Base-by-base conservation (phyloP, 192 early-diverging fungal genomes). In the Backusella psychrophila region DNA sequence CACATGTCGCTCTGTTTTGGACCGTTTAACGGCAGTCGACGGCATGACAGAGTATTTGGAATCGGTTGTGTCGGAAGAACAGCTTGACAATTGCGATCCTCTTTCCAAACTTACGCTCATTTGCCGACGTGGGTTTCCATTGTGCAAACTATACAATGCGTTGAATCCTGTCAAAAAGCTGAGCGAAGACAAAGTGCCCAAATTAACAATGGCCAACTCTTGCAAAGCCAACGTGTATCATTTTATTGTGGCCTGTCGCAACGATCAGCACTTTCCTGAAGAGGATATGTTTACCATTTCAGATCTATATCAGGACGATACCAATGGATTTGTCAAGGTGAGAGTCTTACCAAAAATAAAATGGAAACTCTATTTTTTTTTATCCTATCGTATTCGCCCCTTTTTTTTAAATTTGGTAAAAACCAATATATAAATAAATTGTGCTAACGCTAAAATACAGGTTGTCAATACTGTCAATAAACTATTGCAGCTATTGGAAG, bases 251-350 rank as follows among this genome's bases (percentile, higher is more conserved):
- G 92, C 91, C 29, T 96, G 96, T 82, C 92, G 92, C 67, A 85
- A 90, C 42, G 91, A 95, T 78, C 86, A 92, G 1, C 78, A 92
- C 65, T 86, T 91, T 23, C 84, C 84, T 66, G 90, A 96, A 38
- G 92, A 96, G 66, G 87, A 93, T 75, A 83, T 94, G 49, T 95
- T 97, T 81, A 90, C 93, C 23, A 93, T 98, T 71, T 89, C 94
- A 6, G 95, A 96, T 59, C 84, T 98, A 52, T 95, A 92, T 79
- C 93, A 96, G 78, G 95, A 99, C 80, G 96, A 99, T 82, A 99
- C 96, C 31, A 97, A 96, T 83, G 94, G 91, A 67, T 96, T 99
- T 83, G 94, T 99, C 73, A 99, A 96, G 90, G 97, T 95, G 56
- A 59, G 52, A 0, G 15, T 44, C 33, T 33, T 33, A 33, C 52